These are phyloP conservation scores for Singerocomus rubriflavus DNA, from an alignment of 1,284 basidiomycete species.

Conservation along the genomic window DNA sequence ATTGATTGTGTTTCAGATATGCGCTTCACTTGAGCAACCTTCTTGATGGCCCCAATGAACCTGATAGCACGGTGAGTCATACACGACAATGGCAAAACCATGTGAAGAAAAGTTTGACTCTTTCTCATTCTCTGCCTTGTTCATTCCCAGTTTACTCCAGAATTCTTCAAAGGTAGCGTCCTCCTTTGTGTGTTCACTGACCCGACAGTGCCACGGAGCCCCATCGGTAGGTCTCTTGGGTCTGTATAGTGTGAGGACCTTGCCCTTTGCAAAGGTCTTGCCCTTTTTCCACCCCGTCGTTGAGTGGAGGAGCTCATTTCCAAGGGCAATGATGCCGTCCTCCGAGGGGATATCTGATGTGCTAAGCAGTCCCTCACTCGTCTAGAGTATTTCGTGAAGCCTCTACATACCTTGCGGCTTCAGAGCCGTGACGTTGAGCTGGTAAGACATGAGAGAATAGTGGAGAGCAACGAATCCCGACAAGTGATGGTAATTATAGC, in stretches of 20 bases:
- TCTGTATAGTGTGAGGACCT: constrained; percentile 53
- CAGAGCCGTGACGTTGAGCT: constrained; percentile 44
- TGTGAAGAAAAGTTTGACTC: constrained; percentile 39
- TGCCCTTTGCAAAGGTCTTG: constrained; percentile 52
- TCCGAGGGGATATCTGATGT: constrained; percentile 57
- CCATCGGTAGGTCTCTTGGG: constrained; percentile 52
- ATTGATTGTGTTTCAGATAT: constrained; percentile 61
- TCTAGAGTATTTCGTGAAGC: neutral
- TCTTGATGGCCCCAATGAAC: constrained; percentile 62
- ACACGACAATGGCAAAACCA: neutral
- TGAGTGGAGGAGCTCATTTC: constrained; percentile 51
- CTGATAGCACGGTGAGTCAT: constrained; percentile 35
- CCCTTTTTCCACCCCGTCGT: constrained; percentile 61
- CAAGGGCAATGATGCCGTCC: constrained; percentile 52
- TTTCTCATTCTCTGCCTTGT: constrained; percentile 67
- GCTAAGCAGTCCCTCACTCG: neutral
- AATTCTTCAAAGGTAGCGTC: constrained; percentile 70
- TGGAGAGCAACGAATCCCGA: neutral
- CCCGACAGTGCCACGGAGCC: constrained; percentile 62
- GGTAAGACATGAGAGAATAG: constrained; percentile 26
- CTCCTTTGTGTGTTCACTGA: constrained; percentile 60
- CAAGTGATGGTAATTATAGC: constrained; percentile 18
- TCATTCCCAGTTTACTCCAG: constrained; percentile 61
- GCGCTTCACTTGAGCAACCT: constrained; percentile 58
- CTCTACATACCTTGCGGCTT: constrained; percentile 41